phyloP scores from a whole-genome alignment of 1,284 basidiomycete genomes.

The Volvariella volvacea region DNA sequence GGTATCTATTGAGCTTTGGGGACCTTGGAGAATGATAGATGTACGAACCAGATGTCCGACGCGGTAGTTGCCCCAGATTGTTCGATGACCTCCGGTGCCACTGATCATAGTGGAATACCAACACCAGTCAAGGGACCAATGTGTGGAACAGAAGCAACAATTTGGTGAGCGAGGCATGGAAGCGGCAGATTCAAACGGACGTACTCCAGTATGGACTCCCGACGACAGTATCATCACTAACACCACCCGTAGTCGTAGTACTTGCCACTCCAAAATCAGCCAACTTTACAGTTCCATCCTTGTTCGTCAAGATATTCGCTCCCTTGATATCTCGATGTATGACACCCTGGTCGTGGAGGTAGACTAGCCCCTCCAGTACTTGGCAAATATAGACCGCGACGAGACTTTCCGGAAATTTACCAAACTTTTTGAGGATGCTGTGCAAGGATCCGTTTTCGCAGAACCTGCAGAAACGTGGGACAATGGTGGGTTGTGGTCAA shows the following conservation, averaged over 20 bases:
- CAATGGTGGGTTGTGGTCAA: neutral
- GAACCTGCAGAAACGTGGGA: constrained; percentile 57
- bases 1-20: constrained; percentile 10
- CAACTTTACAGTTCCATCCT: constrained; percentile 93
- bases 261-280: constrained; percentile 92
- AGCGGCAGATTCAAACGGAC: constrained; percentile 21
- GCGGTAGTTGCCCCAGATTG: constrained; percentile 95
- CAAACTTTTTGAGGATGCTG: constrained; percentile 93
- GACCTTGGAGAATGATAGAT: neutral
- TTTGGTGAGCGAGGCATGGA: constrained; percentile 10
- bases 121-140: no score
- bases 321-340: constrained; percentile 99
- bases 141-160: no score
- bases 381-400: constrained; percentile 97
- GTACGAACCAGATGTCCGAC: constrained; percentile 86
- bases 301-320: constrained; percentile 96
- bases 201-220: constrained; percentile 97
- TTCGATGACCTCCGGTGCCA: constrained; percentile 98
- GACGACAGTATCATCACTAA: constrained; percentile 84
- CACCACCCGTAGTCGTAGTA: constrained; percentile 63
- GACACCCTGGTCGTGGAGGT: constrained; percentile 95
- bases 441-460: constrained; percentile 98
- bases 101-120: no score
- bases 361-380: constrained; percentile 87
- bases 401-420: constrained; percentile 95